A percentile compares a stretch with the other conserved stretches of the same genome.
Conservation (phyloP, 768 basidiomycete species). For the Trametopsis cervina region DNA sequence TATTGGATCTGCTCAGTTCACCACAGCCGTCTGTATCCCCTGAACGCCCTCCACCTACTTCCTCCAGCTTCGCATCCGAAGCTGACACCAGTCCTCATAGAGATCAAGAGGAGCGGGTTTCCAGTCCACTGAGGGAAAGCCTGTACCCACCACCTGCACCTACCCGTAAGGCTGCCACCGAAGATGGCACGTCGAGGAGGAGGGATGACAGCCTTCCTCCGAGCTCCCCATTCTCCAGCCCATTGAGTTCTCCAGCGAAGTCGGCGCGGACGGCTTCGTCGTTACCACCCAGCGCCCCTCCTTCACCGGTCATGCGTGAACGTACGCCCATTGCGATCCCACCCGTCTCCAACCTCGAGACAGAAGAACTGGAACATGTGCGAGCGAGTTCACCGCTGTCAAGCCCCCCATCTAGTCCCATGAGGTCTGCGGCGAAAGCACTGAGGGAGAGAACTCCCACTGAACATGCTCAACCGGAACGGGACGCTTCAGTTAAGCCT, state of each 20-base stretch:
- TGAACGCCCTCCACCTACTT: background rate
- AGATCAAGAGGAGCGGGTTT: background rate
- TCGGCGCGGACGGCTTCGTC: background rate
- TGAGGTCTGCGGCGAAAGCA: background rate
- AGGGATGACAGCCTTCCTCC: background rate
- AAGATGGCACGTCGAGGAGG: too few relatives aligned
- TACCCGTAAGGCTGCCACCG: too few relatives aligned
- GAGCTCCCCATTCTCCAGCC: background rate
- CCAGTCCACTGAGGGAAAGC: background rate
- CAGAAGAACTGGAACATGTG: too few relatives aligned
- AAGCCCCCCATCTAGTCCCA: background rate
- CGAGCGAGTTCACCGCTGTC: background rate
- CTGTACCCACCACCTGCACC: too few relatives aligned
- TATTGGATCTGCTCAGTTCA: constrained; percentile 4
- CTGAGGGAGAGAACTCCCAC: background rate
- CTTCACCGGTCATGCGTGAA: background rate
- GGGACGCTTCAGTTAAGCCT: too few relatives aligned
- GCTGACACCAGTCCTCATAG: background rate
- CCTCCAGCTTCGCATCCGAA: background rate
- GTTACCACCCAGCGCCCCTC: background rate
- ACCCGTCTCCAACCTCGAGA: too few relatives aligned
- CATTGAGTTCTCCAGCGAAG: background rate
- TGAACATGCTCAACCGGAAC: background rate
- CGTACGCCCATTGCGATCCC: too few relatives aligned
- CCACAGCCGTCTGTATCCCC: constrained; percentile 1